Percentiles rank a stretch among this genome's conserved stretches.
Evolutionary conservation across 345 rosid species (phyloP).

Genomic region (Theobroma cacao): DNA sequence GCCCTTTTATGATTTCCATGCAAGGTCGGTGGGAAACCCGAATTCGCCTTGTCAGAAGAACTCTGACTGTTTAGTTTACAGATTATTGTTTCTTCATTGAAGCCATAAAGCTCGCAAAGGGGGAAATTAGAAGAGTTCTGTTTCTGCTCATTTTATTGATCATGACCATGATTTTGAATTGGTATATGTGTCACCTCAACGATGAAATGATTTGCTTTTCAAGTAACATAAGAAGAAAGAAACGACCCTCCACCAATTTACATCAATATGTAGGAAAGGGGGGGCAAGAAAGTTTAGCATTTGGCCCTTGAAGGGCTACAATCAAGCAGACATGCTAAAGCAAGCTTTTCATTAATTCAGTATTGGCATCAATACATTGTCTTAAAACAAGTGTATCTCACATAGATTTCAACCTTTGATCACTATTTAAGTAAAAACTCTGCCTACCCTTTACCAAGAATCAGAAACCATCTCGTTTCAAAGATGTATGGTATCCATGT

Average conservation of each 20-base stretch:
- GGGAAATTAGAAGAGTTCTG: background rate
- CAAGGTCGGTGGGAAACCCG: conserved; percentile 22
- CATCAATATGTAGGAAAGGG: no score
- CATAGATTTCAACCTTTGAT: conserved; percentile 1
- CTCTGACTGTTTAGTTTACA: background rate
- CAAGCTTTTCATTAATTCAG: background rate
- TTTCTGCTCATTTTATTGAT: background rate
- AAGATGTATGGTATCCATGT: background rate
- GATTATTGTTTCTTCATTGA: background rate
- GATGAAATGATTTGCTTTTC: no score
- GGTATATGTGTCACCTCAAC: no score
- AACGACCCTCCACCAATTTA: background rate
- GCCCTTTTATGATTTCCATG: background rate
- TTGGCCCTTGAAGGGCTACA: background rate
- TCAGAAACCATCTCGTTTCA: conserved; percentile 3
- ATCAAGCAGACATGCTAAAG: background rate
- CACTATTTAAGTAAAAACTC: background rate
- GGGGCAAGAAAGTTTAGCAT: background rate
- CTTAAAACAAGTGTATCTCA: conserved; percentile 2
- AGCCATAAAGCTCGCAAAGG: no score
- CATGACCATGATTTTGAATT: no score
- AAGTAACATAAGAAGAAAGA: background rate
- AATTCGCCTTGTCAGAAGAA: background rate
- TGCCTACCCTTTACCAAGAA: background rate
- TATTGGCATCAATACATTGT: background rate